phyloP scores from a whole-genome alignment of 129 eudicot genomes.

The Pittosporum tobira region DNA sequence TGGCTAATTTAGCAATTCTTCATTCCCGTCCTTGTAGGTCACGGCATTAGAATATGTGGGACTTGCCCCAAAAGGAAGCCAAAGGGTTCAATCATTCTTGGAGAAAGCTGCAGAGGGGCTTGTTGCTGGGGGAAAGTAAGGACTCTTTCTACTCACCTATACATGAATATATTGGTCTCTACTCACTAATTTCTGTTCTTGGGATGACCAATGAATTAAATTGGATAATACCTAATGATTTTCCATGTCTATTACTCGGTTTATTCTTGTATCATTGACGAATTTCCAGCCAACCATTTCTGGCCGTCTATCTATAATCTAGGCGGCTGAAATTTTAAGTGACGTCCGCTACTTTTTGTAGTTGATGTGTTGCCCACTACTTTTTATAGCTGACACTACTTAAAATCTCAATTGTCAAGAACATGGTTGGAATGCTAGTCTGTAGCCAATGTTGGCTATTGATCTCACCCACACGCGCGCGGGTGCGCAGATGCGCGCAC shows the following conservation, averaged over 20 bases:
- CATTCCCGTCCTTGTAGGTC: slow-evolving; percentile 35
- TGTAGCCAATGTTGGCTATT: too few species aligned
- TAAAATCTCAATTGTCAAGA: too few species aligned
- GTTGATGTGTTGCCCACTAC: too few species aligned
- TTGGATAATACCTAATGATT: neutral
- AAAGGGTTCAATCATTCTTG: slow-evolving; percentile 81
- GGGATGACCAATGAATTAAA: neutral
- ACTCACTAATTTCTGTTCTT: slow-evolving; percentile 1
- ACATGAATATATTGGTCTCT: neutral
- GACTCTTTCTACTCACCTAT: slow-evolving; percentile 1
- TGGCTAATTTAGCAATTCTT: neutral
- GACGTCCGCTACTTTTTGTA: too few species aligned
- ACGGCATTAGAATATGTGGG: slow-evolving; percentile 58
- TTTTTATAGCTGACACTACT: too few species aligned
- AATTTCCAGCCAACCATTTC: too few species aligned
- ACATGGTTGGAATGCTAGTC: too few species aligned
- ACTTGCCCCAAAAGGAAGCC: slow-evolving; percentile 92
- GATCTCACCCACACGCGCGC: too few species aligned
- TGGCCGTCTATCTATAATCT: too few species aligned
- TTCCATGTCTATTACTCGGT: neutral
- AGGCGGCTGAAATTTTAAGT: too few species aligned
- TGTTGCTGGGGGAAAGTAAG: slow-evolving; percentile 94
- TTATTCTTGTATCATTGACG: too few species aligned
- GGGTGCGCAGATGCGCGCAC: too few species aligned
- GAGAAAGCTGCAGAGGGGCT: slow-evolving; percentile 98